These are phyloP conservation scores for Malassezia japonica DNA, from an alignment of 1,284 basidiomycete genomes.

Conservation along the genomic window DNA sequence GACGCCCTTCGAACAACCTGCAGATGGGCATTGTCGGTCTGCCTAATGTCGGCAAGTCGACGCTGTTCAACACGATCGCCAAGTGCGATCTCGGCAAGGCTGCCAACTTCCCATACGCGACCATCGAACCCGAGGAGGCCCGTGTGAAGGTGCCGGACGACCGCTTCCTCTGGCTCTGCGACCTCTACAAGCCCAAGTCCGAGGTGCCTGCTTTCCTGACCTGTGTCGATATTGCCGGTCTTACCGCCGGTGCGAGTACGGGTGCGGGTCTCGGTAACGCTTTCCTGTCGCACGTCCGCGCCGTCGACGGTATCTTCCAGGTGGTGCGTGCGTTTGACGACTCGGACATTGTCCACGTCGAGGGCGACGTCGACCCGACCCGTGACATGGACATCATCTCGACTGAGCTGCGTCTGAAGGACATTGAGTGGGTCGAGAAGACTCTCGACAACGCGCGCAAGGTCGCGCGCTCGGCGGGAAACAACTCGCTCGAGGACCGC, in stretches of 20 bases:
- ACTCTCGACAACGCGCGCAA: conserved; percentile 57
- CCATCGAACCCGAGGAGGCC: conserved; percentile 60
- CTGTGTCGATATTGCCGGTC: conserved; percentile 96
- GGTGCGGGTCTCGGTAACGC: conserved; percentile 96
- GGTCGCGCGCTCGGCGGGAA: conserved; percentile 53
- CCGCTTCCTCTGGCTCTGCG: conserved; percentile 87
- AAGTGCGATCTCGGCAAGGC: conserved; percentile 82
- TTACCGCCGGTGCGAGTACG: conserved; percentile 91
- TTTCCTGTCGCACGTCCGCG: conserved; percentile 92
- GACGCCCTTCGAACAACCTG: conserved; percentile 46
- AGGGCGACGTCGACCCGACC: conserved; percentile 89
- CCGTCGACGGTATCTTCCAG: conserved; percentile 99
- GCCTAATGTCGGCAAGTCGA: conserved; percentile 47
- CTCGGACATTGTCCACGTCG: conserved; percentile 96
- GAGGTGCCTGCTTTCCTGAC: conserved; percentile 90
- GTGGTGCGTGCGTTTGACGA: conserved; percentile 97
- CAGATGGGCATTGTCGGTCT: conserved; percentile 48
- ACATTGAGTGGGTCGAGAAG: conserved; percentile 98
- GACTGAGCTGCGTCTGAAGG: conserved; percentile 70
- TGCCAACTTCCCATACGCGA: conserved; percentile 97
- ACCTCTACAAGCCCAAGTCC: conserved; percentile 78
- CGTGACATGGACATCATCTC: conserved; percentile 98
- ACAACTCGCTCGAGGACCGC: conserved; percentile 77
- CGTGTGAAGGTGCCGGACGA: conserved; percentile 93
- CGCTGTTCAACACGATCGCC: conserved; percentile 70